Evolutionary conservation across 2,329 filamentous ascomycete genomes (phyloP), one percentile per base, ranked within the genome.

Genomic region (Xylariaceae sp.): DNA sequence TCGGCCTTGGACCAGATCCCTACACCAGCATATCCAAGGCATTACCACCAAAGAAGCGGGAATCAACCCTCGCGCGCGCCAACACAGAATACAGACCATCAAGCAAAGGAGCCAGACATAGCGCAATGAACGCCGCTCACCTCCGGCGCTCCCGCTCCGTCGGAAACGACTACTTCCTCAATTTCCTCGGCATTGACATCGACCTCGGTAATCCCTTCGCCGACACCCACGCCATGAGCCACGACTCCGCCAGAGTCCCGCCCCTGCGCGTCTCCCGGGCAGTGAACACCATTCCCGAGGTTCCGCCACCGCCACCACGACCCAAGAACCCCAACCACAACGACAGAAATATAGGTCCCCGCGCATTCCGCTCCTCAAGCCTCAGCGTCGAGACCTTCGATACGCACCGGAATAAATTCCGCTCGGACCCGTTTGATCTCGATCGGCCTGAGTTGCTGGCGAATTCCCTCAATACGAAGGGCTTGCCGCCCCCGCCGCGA

Each of bases 371-470:
- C 47, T 76, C 78, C 49, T 80, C 76, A 45, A 67, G 72, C n/a
- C 72, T 72, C 39, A 78, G 76, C n/a, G 66, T 76, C 51, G 66
- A 67, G 13, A 75, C 75, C 1, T 75, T 79, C 50, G 76, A 75
- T 50, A 77, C 74, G 4, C 62, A 66, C 35, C 64, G 80, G 57
- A 80, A 80, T 66, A 84, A 83, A 67, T 83, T 85, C 69, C 81
- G 83, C 50, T 86, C 83, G 1, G 84, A 87, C 64, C 84, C 83
- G 1, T 87, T 87, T 66, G 85, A 88, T 64, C 75, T 87, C n/a
- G 84, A 87, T 68, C 71, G 76, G 49, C 76, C 81, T 39, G 76
- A 82, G 66, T 72, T 81, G 78, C 2, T 67, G 2, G 4, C 59
- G 30, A 57, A 39, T 1, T 45, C 13, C 1, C n/a, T 11, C 42